phyloP scores from a whole-genome alignment of 306 rosid genomes.

The Lathyrus sativus region DNA sequence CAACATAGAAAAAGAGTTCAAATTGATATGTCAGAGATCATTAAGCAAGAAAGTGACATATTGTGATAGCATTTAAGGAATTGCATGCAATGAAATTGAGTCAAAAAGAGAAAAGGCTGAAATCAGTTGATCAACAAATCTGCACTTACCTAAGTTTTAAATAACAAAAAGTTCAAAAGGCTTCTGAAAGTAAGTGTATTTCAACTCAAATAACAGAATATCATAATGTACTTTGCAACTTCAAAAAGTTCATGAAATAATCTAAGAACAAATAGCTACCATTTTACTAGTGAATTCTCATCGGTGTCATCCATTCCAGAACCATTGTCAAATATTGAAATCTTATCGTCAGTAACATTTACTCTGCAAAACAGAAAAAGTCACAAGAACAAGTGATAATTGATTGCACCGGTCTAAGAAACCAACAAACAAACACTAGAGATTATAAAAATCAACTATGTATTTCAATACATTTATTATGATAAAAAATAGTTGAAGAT shows the following conservation, averaged over 20 bases:
- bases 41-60: constrained; percentile 7
- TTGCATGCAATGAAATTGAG: not conserved
- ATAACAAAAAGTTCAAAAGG: constrained; percentile 2
- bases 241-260: constrained; percentile 3
- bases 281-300: constrained; percentile 56
- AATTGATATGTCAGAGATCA: constrained; percentile 5
- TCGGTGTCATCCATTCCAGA: constrained; percentile 71
- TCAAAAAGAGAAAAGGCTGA: not conserved
- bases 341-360: constrained; percentile 30
- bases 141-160: not conserved
- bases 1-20: constrained; percentile 2
- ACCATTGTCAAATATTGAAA: constrained; percentile 65
- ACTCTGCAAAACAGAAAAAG: constrained; percentile 50
- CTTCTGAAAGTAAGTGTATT: not conserved
- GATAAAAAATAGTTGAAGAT: not conserved
- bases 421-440: not conserved
- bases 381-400: constrained; percentile 1
- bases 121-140: not conserved
- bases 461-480: not conserved
- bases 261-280: constrained; percentile 44
- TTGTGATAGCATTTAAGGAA: not conserved
- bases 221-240: not conserved
- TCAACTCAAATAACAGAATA: constrained; percentile 13
- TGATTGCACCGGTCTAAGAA: not conserved
- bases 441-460: not conserved